Evolutionary conservation across 163 green algal genomes (phyloP), one percentile per base, ranked within the genome.

Genomic region (Volvox carteri): DNA sequence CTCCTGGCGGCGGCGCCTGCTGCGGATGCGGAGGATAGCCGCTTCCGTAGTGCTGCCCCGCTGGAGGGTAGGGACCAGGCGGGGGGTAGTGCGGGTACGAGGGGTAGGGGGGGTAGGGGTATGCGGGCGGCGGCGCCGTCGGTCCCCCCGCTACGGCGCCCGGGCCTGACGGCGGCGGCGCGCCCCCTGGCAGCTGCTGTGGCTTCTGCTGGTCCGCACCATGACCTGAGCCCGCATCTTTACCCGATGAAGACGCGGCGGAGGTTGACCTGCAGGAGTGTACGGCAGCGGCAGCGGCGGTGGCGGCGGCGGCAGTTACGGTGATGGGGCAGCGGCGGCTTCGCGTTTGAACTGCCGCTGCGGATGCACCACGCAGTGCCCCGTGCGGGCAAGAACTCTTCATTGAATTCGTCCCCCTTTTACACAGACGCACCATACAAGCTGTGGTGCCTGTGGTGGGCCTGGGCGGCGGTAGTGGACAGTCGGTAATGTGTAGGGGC

Each of bases 71-170:
- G n/a, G n/a, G n/a, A 16, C 79, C 79, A 28, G 42, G 54, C 39
- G 62, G 35, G 44, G 79, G 60, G 35, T 85, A 58, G 56, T 52
- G 77, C 19, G 74, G 58, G 25, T 54, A 54, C 21, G 73, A 74
- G 48, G 48, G 75, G 48, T 84, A 48, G 35, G 74, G 58, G 25
- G 78, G 77, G 37, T 85, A 74, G 48, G 48, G 75, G 48, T 84
- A 48, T 9, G n/a, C 56, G 2, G 62, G 80, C 12, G 30, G 62
- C 25, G n/a, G 60, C 8, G 65, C 65, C 46, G 46, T 35, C 35
- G 42, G 6, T 41, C 42, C 60, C 11, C n/a, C n/a, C n/a, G n/a
- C n/a, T n/a, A 42, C 11, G 42, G 60, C 28, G 1, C 39, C 58
- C n/a, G 30, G 75, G 25, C 11, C 75, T 48, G 25, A 23, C 62